Evolutionary conservation across 768 basidiomycete genomes (phyloP).

Genomic region (Phylloporus arenicola): DNA sequence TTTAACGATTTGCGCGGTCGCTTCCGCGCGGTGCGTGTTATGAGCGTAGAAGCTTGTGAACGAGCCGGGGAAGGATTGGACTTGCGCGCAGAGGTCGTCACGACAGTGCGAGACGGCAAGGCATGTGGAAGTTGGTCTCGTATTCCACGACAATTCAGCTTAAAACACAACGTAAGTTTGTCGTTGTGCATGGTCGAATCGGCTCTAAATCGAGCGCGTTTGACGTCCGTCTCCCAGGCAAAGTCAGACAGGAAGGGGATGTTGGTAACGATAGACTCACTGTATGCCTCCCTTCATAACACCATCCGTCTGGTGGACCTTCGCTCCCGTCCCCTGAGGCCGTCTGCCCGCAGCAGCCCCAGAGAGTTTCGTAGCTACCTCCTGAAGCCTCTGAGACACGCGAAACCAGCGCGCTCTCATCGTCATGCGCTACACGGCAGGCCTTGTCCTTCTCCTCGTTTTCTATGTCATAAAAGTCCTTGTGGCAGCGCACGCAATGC

Average conservation of each 20-base stretch:
- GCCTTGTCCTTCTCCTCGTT: conserved; percentile 56
- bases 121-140: conserved; percentile 16
- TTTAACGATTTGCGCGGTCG: conserved; percentile 22
- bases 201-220: conserved; percentile 72
- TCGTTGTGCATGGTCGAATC: conserved; percentile 65
- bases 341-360: conserved; percentile 68
- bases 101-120: conserved; percentile 3
- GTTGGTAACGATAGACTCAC: conserved; percentile 22
- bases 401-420: conserved; percentile 74
- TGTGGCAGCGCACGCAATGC: conserved; percentile 75
- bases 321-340: conserved; percentile 75
- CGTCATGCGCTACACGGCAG: conserved; percentile 70
- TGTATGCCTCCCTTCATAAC: conserved; percentile 79
- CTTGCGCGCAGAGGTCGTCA: conserved; percentile 16
- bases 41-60: conserved; percentile 11
- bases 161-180: conserved; percentile 58
- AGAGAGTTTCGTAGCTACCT: conserved; percentile 48
- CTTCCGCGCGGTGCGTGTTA: conserved; percentile 17
- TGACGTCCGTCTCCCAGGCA: conserved; percentile 52
- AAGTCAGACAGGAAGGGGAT: background rate
- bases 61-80: conserved; percentile 23
- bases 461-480: conserved; percentile 62
- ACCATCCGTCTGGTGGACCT: conserved; percentile 84
- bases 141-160: conserved; percentile 49
- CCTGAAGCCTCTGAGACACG: conserved; percentile 36